Evolutionary conservation across 345 rosid species (phyloP).

Genomic region (Fremontodendron californicum): DNA sequence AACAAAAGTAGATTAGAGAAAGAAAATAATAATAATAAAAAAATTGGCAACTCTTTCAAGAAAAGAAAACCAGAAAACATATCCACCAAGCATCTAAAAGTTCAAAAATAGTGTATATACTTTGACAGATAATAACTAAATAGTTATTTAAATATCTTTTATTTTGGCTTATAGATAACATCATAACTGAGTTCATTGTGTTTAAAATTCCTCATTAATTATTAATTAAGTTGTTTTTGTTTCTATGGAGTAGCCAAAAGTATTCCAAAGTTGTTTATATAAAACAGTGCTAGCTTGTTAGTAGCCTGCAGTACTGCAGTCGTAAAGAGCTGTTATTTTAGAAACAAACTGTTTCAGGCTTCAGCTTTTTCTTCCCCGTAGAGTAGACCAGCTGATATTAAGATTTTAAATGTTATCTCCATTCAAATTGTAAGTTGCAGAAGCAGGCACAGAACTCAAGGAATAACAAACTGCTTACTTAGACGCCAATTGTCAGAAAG

Average conservation of each 20-base stretch:
- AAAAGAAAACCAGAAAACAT: not conserved
- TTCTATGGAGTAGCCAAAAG: not conserved
- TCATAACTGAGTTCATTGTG: not conserved
- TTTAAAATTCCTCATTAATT: not conserved
- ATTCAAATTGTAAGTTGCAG: not conserved
- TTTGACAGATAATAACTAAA: no score
- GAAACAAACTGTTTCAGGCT: not conserved
- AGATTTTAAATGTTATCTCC: not conserved
- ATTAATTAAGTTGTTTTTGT: not conserved
- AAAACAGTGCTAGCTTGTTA: not conserved
- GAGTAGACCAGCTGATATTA: not conserved
- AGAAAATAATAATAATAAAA: no score
- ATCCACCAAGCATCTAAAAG: not conserved
- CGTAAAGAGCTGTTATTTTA: not conserved
- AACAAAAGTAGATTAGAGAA: not conserved
- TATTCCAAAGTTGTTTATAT: not conserved
- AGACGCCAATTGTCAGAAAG: slow-evolving; percentile 1
- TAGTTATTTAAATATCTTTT: no score
- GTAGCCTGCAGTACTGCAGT: not conserved
- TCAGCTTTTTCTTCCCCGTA: not conserved
- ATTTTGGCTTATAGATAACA: no score
- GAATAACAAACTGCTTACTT: not conserved
- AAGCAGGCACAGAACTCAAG: not conserved
- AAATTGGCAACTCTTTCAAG: not conserved
- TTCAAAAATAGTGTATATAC: no score